Conservation (phyloP, 2,329 filamentous ascomycete species). For the Pestalotiopsis sp. region DNA sequence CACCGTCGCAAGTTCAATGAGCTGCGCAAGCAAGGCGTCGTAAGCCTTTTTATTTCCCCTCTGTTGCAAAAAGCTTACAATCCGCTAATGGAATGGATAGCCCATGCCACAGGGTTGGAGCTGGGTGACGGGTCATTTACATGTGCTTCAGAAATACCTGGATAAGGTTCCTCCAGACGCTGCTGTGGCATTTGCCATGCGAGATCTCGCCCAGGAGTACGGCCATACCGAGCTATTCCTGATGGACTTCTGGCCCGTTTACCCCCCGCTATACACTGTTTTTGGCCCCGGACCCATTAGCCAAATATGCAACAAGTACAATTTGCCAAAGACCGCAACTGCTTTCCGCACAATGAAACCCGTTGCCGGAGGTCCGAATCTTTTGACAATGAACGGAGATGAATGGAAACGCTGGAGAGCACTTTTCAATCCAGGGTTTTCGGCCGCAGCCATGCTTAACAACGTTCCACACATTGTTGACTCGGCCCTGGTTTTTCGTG, state of each 20-base stretch:
- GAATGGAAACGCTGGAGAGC: conserved; percentile 11
- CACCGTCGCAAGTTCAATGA: conserved; percentile 15
- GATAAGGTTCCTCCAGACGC: conserved; percentile 17
- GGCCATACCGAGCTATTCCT: conserved; percentile 18
- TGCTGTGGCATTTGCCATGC: conserved; percentile 18
- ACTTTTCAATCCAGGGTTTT: conserved; percentile 4
- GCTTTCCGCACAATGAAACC: conserved; percentile 11
- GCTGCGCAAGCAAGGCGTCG: conserved; percentile 18
- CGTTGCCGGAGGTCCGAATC: background rate
- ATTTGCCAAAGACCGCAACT: conserved; percentile 15
- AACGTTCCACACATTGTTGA: background rate
- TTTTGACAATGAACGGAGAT: background rate
- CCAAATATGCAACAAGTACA: conserved; percentile 18
- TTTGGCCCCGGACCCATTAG: conserved; percentile 14
- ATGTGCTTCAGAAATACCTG: conserved; percentile 18
- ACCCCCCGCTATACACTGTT: conserved; percentile 16
- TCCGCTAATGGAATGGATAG: conserved; percentile 9
- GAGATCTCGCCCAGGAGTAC: conserved; percentile 16
- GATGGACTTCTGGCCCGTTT: conserved; percentile 20
- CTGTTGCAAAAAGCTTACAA: background rate
- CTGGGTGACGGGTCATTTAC: conserved; percentile 18
- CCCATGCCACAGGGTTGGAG: conserved; percentile 21
- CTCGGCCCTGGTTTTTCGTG: conserved; percentile 7
- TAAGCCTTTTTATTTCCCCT: background rate
- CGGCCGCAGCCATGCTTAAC: background rate